phyloP scores from a whole-genome alignment of 176 grass and related monocot species.

The Lolium perenne region DNA sequence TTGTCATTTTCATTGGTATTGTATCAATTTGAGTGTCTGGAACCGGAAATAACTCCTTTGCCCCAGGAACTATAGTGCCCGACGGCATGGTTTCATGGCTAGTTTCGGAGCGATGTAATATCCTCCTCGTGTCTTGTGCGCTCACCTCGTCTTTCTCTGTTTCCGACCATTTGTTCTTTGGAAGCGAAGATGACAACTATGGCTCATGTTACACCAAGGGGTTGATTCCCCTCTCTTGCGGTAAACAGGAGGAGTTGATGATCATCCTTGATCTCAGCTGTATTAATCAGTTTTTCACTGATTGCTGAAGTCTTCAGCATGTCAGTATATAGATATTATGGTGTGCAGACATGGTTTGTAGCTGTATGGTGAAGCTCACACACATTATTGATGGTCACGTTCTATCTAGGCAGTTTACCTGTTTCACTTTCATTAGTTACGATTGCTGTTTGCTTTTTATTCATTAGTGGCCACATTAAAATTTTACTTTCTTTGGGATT shows the following conservation, averaged over 20 bases:
- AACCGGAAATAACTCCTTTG: not conserved
- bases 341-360: not conserved
- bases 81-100: not conserved
- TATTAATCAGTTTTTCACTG: not conserved
- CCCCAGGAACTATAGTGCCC: not conserved
- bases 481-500: not conserved
- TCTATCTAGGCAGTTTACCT: not conserved
- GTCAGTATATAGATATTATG: not conserved
- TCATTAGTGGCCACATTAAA: not conserved
- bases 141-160: slow-evolving; percentile 3
- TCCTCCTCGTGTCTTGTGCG: not conserved
- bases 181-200: not conserved
- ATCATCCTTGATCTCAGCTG: not conserved
- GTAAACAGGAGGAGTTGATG: not conserved
- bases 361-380: not conserved
- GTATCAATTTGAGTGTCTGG: not conserved
- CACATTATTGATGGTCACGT: not conserved
- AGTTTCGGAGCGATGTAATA: not conserved
- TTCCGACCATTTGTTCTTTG: not conserved
- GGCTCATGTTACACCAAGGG: not conserved
- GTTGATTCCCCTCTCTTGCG: not conserved
- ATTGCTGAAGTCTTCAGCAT: not conserved
- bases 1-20: not conserved
- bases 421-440: not conserved
- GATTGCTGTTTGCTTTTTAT: not conserved